phyloP scores from a whole-genome alignment of 2,329 filamentous ascomycete species.

The Pezizomycotina sp. region DNA sequence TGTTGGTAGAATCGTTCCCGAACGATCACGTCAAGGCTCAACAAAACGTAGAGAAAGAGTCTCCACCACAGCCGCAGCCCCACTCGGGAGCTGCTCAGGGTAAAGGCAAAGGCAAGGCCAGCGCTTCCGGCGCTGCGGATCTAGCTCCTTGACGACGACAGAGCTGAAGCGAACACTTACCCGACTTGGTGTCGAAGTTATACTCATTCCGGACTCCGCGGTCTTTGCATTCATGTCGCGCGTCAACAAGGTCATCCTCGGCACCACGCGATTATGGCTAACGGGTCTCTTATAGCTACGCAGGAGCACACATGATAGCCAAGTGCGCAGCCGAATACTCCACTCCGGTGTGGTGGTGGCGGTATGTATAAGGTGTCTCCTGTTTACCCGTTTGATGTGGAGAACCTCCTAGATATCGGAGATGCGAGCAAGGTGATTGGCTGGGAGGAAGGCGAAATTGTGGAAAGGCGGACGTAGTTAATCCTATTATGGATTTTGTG shows the following conservation, averaged over 20 bases:
- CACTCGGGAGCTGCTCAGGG: slow-evolving; percentile 33
- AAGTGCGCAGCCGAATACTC: slow-evolving; percentile 68
- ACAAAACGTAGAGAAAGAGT: slow-evolving; percentile 43
- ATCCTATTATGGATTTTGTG: slow-evolving; percentile 17
- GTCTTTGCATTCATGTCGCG: slow-evolving; percentile 88
- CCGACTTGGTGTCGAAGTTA: slow-evolving; percentile 61
- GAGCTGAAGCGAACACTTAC: slow-evolving; percentile 62
- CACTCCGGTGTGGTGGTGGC: slow-evolving; percentile 66
- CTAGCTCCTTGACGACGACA: slow-evolving; percentile 32
- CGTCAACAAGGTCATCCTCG: slow-evolving; percentile 87
- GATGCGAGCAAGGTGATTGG: slow-evolving; percentile 15
- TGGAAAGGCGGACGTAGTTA: slow-evolving; percentile 13
- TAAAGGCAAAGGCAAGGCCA: slow-evolving; percentile 31
- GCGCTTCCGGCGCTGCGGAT: slow-evolving; percentile 30
- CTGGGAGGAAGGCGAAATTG: slow-evolving; percentile 15
- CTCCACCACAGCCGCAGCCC: slow-evolving; percentile 12
- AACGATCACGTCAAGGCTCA: slow-evolving; percentile 51
- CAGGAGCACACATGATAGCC: slow-evolving; percentile 69
- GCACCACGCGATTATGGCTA: slow-evolving; percentile 77
- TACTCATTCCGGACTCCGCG: slow-evolving; percentile 68
- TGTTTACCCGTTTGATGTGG: slow-evolving; percentile 68
- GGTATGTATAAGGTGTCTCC: slow-evolving; percentile 91
- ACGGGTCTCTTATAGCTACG: slow-evolving; percentile 73
- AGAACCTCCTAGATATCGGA: slow-evolving; percentile 75
- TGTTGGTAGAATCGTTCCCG: slow-evolving; percentile 59